These are phyloP conservation scores for Mycena galopus DNA, from an alignment of 768 basidiomycete species.

Conservation along the genomic window DNA sequence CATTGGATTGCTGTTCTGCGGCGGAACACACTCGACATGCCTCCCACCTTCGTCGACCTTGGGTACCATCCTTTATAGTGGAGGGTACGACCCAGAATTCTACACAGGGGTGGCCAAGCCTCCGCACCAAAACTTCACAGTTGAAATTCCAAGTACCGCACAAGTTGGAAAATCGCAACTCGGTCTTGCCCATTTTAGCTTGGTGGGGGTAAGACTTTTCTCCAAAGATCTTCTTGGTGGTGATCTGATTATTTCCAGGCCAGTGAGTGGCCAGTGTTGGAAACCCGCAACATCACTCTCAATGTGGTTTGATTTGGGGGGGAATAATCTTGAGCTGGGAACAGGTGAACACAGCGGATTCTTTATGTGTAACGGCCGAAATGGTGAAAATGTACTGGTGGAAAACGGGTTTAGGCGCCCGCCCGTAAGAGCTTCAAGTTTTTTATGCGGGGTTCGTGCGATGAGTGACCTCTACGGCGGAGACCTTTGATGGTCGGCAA, in stretches of 20 bases:
- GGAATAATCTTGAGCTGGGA: too few species aligned
- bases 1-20: conserved; percentile 46
- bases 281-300: conserved; percentile 20
- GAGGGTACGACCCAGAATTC: conserved; percentile 47
- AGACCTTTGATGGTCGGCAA: too few species aligned
- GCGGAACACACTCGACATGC: conserved; percentile 23
- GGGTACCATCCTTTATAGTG: conserved; percentile 54
- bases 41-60: conserved; percentile 39
- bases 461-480: too few species aligned
- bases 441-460: too few species aligned
- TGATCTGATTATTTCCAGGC: conserved; percentile 10
- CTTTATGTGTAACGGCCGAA: too few species aligned
- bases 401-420: too few species aligned
- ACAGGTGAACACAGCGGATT: too few species aligned
- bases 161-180: conserved; percentile 44
- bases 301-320: conserved; percentile 3
- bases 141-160: conserved; percentile 46
- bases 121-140: conserved; percentile 56
- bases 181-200: conserved; percentile 46
- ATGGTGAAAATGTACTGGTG: too few species aligned
- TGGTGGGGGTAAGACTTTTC: conserved; percentile 50
- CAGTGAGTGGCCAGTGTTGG: conserved; percentile 21
- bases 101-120: conserved; percentile 32
- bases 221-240: background rate
- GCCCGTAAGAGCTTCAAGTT: too few species aligned